Conservation (phyloP, 768 basidiomycete species). For the Termitomyces sp. region DNA sequence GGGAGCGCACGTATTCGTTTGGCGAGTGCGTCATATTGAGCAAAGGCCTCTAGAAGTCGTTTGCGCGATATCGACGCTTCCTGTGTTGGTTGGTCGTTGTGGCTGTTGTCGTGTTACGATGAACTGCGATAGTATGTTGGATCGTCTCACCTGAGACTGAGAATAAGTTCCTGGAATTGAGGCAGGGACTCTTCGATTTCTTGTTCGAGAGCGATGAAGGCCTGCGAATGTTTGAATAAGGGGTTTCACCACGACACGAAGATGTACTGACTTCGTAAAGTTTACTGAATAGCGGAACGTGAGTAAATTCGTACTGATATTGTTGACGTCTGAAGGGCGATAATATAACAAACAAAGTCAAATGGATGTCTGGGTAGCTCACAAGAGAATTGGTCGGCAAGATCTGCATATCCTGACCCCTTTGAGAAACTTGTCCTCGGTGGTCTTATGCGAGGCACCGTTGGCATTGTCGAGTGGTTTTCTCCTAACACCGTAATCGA, state of each 20-base stretch:
- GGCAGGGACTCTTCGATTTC: slow-evolving; percentile 90
- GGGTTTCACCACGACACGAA: neutral
- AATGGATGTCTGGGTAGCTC: slow-evolving; percentile 26
- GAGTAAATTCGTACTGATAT: slow-evolving; percentile 60
- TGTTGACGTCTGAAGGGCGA: slow-evolving; percentile 64
- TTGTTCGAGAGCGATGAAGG: slow-evolving; percentile 71
- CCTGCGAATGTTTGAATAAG: slow-evolving; percentile 31
- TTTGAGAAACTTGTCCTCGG: slow-evolving; percentile 82
- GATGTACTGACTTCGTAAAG: slow-evolving; percentile 60
- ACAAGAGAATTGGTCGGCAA: slow-evolving; percentile 81
- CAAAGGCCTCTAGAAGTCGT: slow-evolving; percentile 78
- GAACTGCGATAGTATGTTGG: neutral
- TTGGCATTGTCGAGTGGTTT: slow-evolving; percentile 32
- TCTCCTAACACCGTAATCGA: slow-evolving; percentile 77
- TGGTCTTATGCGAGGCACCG: slow-evolving; percentile 37
- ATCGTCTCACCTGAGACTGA: slow-evolving; percentile 55
- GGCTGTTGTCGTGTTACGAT: slow-evolving; percentile 20
- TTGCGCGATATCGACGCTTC: slow-evolving; percentile 75
- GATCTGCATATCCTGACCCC: slow-evolving; percentile 86
- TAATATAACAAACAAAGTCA: neutral
- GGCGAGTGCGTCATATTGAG: slow-evolving; percentile 84
- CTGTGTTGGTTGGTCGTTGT: slow-evolving; percentile 52
- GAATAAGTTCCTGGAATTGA: slow-evolving; percentile 82
- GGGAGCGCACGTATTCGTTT: slow-evolving; percentile 81
- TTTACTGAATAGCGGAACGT: slow-evolving; percentile 59